phyloP scores from a whole-genome alignment of 2,329 filamentous ascomycete species.

The Zopfia rhizophila region DNA sequence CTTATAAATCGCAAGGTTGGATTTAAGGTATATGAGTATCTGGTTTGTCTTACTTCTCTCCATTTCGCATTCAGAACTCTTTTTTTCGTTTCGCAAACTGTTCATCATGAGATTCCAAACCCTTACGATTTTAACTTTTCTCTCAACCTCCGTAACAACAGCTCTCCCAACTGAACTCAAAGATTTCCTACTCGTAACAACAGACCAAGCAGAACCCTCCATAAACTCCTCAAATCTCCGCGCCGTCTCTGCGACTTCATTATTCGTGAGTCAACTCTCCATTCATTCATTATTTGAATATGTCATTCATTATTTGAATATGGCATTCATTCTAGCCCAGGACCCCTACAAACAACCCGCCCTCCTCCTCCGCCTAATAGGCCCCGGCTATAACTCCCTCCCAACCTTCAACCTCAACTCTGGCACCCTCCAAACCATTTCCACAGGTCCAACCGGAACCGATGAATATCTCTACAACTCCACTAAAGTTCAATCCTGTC shows the following conservation, averaged over 20 bases:
- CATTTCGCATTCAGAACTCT: no score
- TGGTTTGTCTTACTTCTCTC: no score
- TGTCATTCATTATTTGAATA: no score
- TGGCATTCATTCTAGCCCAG: slow-evolving; percentile 18
- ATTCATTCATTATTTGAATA: no score
- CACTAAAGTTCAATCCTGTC: slow-evolving; percentile 35
- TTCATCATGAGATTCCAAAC: slow-evolving; percentile 27
- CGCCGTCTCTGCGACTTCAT: slow-evolving; percentile 50
- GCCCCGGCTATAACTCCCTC: slow-evolving; percentile 50
- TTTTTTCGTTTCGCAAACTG: no score
- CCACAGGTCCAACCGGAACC: slow-evolving; percentile 38
- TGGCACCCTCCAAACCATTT: slow-evolving; percentile 45
- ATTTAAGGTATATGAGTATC: no score
- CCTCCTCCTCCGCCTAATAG: slow-evolving; percentile 51
- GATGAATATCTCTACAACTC: slow-evolving; percentile 44
- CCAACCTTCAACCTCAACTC: slow-evolving; percentile 51
- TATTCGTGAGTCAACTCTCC: slow-evolving; percentile 39
- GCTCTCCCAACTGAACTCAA: slow-evolving; percentile 25
- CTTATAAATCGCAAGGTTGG: no score
- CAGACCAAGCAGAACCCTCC: slow-evolving; percentile 35
- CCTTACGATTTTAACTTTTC: slow-evolving; percentile 13
- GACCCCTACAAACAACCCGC: slow-evolving; percentile 47
- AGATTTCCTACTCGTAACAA: slow-evolving; percentile 55
- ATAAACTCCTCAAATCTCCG: slow-evolving; percentile 44
- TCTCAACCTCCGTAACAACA: slow-evolving; percentile 11